phyloP scores from a whole-genome alignment of 1,139 yeast genomes.

The Yamadazyma conglobata region DNA sequence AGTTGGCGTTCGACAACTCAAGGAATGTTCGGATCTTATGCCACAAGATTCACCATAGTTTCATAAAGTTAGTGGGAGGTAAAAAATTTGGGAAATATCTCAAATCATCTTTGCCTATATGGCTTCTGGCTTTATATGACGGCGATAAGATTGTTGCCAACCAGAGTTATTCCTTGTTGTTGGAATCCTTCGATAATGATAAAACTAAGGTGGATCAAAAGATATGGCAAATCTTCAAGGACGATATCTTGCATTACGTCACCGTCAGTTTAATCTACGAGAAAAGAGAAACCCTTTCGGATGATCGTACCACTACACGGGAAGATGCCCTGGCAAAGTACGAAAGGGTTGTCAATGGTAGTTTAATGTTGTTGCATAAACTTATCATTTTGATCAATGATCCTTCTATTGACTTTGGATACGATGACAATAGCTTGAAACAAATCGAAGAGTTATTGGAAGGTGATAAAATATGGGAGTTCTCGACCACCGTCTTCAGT shows the following conservation, averaged over 20 bases:
- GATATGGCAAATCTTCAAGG: slow-evolving; percentile 58
- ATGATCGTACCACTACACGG: slow-evolving; percentile 64
- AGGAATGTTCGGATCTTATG: slow-evolving; percentile 57
- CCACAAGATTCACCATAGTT: slow-evolving; percentile 60
- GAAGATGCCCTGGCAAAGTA: slow-evolving; percentile 71
- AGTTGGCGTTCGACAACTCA: slow-evolving; percentile 68
- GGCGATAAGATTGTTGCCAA: slow-evolving; percentile 58
- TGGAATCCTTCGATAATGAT: slow-evolving; percentile 54
- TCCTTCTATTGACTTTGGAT: slow-evolving; percentile 6
- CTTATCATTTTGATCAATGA: slow-evolving; percentile 25
- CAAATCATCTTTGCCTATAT: slow-evolving; percentile 66
- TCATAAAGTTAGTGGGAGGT: slow-evolving; percentile 55
- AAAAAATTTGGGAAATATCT: slow-evolving; percentile 57
- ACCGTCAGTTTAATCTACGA: slow-evolving; percentile 54
- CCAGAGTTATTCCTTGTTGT: slow-evolving; percentile 46
- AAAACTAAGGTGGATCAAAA: slow-evolving; percentile 50
- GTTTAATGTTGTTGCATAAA: slow-evolving; percentile 49
- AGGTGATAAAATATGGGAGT: slow-evolving; percentile 45
- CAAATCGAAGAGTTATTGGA: slow-evolving; percentile 29
- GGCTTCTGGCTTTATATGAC: slow-evolving; percentile 72
- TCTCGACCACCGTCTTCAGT: slow-evolving; percentile 24
- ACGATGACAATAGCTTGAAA: slow-evolving; percentile 9
- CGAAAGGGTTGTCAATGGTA: slow-evolving; percentile 52
- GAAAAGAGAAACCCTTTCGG: slow-evolving; percentile 62
- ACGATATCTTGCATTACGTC: slow-evolving; percentile 54